A percentile compares a stretch with the other conserved stretches of the same genome.
phyloP scores from a whole-genome alignment of 139 green algal genomes.

The Chlorella sp. region DNA sequence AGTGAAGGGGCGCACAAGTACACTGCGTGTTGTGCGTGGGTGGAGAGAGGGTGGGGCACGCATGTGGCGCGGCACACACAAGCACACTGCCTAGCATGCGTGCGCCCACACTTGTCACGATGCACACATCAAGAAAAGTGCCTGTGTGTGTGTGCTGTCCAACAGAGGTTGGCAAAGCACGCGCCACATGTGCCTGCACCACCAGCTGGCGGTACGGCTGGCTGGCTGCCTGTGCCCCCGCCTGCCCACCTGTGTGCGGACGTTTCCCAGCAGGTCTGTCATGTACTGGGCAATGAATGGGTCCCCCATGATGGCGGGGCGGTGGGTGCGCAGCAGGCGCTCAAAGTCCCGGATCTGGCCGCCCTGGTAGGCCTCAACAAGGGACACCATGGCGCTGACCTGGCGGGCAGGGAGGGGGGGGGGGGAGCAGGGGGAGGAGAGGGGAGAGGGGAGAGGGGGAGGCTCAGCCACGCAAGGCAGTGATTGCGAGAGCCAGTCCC shows the following conservation, averaged over 20 bases:
- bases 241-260: constrained; percentile 85
- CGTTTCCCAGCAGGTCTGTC: constrained; percentile 95
- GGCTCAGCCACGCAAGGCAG: neutral
- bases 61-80: too few species aligned
- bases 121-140: neutral
- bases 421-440: too few species aligned
- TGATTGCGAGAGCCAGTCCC: too few species aligned
- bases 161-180: neutral
- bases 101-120: neutral
- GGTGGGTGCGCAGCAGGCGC: constrained; percentile 81
- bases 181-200: neutral
- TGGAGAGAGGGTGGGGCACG: too few species aligned
- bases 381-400: constrained; percentile 94
- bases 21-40: too few species aligned
- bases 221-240: too few species aligned
- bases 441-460: neutral
- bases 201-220: neutral
- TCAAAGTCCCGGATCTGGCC: constrained; percentile 97
- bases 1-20: too few species aligned
- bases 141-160: neutral
- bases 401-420: constrained; percentile 45
- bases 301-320: constrained; percentile 92
- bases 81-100: too few species aligned
- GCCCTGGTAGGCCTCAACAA: constrained; percentile 95
- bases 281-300: constrained; percentile 97